Evolutionary conservation across 1,284 basidiomycete species (phyloP).

Genomic region (Ceratobasidium sp.): DNA sequence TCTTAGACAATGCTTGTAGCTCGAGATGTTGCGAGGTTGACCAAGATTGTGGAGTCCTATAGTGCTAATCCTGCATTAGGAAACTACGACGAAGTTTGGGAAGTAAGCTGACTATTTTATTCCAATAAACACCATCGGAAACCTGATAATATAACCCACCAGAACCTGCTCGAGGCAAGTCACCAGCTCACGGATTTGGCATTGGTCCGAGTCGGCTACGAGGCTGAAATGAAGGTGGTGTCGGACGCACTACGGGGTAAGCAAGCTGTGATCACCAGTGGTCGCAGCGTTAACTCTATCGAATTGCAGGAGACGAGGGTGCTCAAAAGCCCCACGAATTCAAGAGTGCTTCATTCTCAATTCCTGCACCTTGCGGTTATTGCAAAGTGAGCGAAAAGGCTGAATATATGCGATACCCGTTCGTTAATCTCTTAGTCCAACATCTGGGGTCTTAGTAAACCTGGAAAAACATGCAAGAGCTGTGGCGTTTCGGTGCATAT

Average conservation of each 20-base stretch:
- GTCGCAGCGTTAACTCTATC: constrained; percentile 19
- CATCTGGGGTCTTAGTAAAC: constrained; percentile 84
- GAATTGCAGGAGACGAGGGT: constrained; percentile 73
- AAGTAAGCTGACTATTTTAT: constrained; percentile 61
- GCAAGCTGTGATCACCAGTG: constrained; percentile 43
- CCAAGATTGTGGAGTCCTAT: constrained; percentile 60
- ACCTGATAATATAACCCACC: neutral
- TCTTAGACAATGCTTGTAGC: constrained; percentile 50
- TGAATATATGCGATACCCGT: neutral
- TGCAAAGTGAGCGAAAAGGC: constrained; percentile 65
- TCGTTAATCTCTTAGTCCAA: constrained; percentile 57
- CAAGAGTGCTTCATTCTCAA: constrained; percentile 82
- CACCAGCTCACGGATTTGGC: constrained; percentile 65
- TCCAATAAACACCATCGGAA: neutral
- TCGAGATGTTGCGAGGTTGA: constrained; percentile 62
- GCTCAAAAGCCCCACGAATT: constrained; percentile 73
- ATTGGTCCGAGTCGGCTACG: constrained; percentile 61
- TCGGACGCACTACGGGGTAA: constrained; percentile 67
- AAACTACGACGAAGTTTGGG: constrained; percentile 66
- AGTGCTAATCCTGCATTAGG: constrained; percentile 60
- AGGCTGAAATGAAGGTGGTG: constrained; percentile 67
- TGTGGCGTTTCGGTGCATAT: constrained; percentile 81
- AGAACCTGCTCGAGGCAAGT: constrained; percentile 70
- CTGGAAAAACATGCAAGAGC: constrained; percentile 80
- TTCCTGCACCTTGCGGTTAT: constrained; percentile 78